Base-by-base conservation (phyloP, 2,329 filamentous ascomycete genomes). In the Nectriaceae sp. region DNA sequence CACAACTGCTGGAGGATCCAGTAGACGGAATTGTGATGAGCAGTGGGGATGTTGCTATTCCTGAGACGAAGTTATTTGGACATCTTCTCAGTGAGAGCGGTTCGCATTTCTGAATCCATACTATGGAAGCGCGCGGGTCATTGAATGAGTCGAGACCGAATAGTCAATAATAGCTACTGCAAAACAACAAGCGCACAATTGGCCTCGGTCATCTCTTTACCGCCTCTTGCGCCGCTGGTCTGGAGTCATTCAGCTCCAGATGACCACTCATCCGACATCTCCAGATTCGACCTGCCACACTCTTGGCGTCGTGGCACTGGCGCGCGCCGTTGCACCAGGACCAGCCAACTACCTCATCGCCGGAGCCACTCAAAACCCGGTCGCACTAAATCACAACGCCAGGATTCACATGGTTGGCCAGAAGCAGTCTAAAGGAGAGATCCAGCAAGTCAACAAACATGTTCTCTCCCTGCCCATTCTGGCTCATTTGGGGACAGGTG, bases 251-350 rank as follows among this genome's bases (percentile, higher is more conserved):
- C 24, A 29, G 24, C 24, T 13, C 13, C 24, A 29, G 24, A 13
- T 13, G 24, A 29, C 59, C 59, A 62, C 52, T 62, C 54, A 57
- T 49, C 40, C 52, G 45, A 40, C 55, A 48, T 50, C 21, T 11
- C 40, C 47, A 48, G 42, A 49, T 44, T 41, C 33, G 16, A 18
- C 18, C 43, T 53, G 50, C 52, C 47, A 49, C 59, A 57, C 16
- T 47, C 37, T 29, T 39, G 24, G 24, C 24, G 40, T 22, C 43
- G 33, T 42, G 39, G 58, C 58, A 56, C 58, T 61, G 55, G 31
- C 33, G 31, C 40, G 6, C 24, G 6, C 13, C 24, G 24, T 48
- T 20, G 21, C 45, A 33, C 46, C 48, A 49, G 40, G 22, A 24
- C 49, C 48, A 54, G 39, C 46, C 52, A 48, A 49, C 44, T 16